These are phyloP conservation scores for Suillus spraguei DNA, from an alignment of 768 basidiomycete species.

Conservation along the genomic window DNA sequence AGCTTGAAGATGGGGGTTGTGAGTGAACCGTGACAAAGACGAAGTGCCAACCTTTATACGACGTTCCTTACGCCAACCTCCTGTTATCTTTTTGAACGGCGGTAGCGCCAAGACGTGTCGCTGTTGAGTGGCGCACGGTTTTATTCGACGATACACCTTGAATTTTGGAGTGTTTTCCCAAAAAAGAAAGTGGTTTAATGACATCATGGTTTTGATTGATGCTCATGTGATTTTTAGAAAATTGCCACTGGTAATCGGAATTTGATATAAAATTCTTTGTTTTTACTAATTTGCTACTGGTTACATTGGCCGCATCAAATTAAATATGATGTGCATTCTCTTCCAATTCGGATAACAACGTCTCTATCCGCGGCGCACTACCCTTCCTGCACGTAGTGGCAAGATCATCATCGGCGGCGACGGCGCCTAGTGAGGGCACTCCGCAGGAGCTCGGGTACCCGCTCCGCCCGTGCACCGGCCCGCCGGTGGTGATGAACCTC, in stretches of 20 bases:
- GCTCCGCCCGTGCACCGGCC: too few species aligned
- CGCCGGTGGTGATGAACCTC: too few species aligned
- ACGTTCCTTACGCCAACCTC: background rate
- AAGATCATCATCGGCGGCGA: too few species aligned
- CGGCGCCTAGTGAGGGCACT: too few species aligned
- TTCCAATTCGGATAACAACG: background rate
- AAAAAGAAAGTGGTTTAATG: constrained; percentile 32
- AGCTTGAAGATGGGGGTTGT: constrained; percentile 15
- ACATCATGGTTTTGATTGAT: constrained; percentile 27
- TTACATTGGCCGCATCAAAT: background rate
- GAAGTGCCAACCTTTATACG: constrained; percentile 15
- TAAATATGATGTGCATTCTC: background rate
- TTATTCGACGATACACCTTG: constrained; percentile 21
- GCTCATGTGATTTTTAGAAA: background rate
- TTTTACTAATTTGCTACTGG: background rate
- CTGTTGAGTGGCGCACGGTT: background rate
- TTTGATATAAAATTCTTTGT: background rate
- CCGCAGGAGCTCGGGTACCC: too few species aligned
- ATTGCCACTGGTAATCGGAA: background rate
- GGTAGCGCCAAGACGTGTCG: constrained; percentile 2
- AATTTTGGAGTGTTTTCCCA: constrained; percentile 18
- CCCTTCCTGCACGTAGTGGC: too few species aligned
- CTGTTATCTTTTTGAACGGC: constrained; percentile 14
- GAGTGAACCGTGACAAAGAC: background rate
- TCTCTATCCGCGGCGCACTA: background rate